Conservation (phyloP, 2,329 filamentous ascomycete genomes). For the Dactylonectria estremocensis region DNA sequence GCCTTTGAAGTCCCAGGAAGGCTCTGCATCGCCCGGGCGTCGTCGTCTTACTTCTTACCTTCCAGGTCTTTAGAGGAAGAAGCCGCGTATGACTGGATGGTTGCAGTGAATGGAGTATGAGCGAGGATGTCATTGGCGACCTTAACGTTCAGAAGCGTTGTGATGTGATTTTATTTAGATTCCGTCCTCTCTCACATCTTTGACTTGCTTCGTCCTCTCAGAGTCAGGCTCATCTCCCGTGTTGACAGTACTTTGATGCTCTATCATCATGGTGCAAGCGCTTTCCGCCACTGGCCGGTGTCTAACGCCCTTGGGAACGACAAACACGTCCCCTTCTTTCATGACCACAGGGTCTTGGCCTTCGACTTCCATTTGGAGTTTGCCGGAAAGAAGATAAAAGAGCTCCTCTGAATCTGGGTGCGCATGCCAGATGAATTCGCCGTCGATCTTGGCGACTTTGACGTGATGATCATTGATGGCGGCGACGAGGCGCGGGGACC, state of each 20-base stretch:
- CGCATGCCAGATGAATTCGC: slow-evolving; percentile 58
- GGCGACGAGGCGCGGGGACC: slow-evolving; percentile 53
- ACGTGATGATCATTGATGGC: slow-evolving; percentile 57
- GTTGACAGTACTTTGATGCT: slow-evolving; percentile 52
- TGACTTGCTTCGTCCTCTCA: slow-evolving; percentile 40
- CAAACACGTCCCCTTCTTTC: slow-evolving; percentile 52
- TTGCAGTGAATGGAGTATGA: no score
- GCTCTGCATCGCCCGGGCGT: no score
- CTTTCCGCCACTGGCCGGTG: slow-evolving; percentile 56
- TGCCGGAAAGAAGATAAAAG: slow-evolving; percentile 57
- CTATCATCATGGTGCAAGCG: slow-evolving; percentile 57
- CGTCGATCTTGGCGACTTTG: slow-evolving; percentile 58
- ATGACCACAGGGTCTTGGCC: slow-evolving; percentile 47
- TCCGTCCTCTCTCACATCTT: slow-evolving; percentile 32
- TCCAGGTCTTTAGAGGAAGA: no score
- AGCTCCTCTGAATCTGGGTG: slow-evolving; percentile 60
- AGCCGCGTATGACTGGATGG: no score
- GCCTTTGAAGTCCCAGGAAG: no score
- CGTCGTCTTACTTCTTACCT: no score
- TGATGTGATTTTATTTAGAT: no score
- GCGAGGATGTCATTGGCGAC: no score
- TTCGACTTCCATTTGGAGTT: slow-evolving; percentile 54
- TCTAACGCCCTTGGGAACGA: slow-evolving; percentile 55
- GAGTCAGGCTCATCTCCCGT: slow-evolving; percentile 48
- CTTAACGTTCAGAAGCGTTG: no score